Evolutionary conservation across 257 asterid genomes (phyloP), one percentile per base, ranked within the genome.

Genomic region (Solanum boliviense): DNA sequence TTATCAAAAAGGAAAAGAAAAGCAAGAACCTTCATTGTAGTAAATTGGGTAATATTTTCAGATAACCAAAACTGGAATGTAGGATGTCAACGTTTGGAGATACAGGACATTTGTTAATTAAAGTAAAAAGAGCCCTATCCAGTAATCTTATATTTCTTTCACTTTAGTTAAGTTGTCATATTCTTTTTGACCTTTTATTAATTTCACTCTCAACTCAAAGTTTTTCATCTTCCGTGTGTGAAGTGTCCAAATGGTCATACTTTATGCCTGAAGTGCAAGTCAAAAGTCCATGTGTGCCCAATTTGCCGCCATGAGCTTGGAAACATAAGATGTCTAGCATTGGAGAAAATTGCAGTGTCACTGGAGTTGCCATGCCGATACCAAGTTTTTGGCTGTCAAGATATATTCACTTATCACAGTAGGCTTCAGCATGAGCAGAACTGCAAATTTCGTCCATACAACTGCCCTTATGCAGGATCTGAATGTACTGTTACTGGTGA

Each of bases 241-340:
- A 84, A 91, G 92, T 91, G 92, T 83, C 92, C 91, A 56, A 91
- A 91, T 67, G 91, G 92, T 60, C 92, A 91, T 71, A 91, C 90
- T 25, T 83, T 91, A 60, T 91, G 92, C 89, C 79, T 84, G 29
- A 89, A 82, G 68, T 91, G 92, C 87, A 91, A 91, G 87, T 60
- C 86, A 9, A 86, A 86, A 86, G 89, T 91, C 39, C 89, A 18
- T 9, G 62, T 56, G 65, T 91, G 93, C 87, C 93, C 93, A 83
- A 89, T 90, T 38, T 91, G 93, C 73, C 91, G 90, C 70, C 91
- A 89, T 31, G 93, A 91, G 67, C 93, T 91, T 87, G 93, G 93
- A 65, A 90, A 91, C 91, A 91, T 91, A 87, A 89, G 93, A 84
- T 90, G 91, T 84, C 67, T 91, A 88, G 93, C 92, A 35, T 87